These are phyloP conservation scores for Cutaneotrichosporon sp. DNA, from an alignment of 1,284 basidiomycete species.

Conservation along the genomic window DNA sequence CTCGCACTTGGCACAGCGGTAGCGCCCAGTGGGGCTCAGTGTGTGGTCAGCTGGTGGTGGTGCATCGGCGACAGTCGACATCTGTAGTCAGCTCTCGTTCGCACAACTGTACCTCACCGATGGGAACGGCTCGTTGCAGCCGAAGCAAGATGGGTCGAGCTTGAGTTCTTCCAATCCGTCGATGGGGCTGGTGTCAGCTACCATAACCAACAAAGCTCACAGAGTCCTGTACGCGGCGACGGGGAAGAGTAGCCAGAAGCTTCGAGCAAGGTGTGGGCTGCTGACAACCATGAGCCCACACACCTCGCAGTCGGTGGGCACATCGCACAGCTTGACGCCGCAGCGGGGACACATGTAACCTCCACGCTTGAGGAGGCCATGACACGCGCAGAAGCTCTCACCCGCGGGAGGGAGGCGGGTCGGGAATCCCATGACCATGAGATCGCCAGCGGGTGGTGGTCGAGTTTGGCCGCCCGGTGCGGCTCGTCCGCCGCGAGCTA, in stretches of 20 bases:
- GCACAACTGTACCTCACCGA: constrained; percentile 9
- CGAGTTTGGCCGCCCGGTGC: constrained; percentile 41
- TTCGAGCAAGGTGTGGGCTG: constrained; percentile 88
- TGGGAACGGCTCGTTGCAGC: constrained; percentile 67
- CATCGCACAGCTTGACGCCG: constrained; percentile 88
- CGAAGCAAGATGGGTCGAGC: constrained; percentile 61
- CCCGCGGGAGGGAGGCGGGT: constrained; percentile 81
- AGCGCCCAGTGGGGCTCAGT: constrained; percentile 73
- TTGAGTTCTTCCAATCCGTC: constrained; percentile 45
- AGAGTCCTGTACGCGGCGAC: constrained; percentile 40
- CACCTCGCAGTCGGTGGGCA: constrained; percentile 96
- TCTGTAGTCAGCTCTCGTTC: not conserved
- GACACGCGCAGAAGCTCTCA: constrained; percentile 86
- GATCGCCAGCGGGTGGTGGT: constrained; percentile 69
- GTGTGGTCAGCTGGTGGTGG: constrained; percentile 60
- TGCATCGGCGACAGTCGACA: constrained; percentile 33
- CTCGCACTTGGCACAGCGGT: constrained; percentile 57
- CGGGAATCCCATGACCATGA: constrained; percentile 99
- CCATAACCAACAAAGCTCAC: constrained; percentile 4
- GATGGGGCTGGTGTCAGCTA: constrained; percentile 45
- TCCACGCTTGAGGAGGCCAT: constrained; percentile 80
- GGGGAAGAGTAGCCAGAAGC: constrained; percentile 52
- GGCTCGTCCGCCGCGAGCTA: constrained; percentile 55
- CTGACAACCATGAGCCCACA: constrained; percentile 97
- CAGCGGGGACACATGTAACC: constrained; percentile 96